These are phyloP conservation scores for Lignosus rhinocerotis DNA, from an alignment of 1,284 basidiomycete species.

Conservation along the genomic window DNA sequence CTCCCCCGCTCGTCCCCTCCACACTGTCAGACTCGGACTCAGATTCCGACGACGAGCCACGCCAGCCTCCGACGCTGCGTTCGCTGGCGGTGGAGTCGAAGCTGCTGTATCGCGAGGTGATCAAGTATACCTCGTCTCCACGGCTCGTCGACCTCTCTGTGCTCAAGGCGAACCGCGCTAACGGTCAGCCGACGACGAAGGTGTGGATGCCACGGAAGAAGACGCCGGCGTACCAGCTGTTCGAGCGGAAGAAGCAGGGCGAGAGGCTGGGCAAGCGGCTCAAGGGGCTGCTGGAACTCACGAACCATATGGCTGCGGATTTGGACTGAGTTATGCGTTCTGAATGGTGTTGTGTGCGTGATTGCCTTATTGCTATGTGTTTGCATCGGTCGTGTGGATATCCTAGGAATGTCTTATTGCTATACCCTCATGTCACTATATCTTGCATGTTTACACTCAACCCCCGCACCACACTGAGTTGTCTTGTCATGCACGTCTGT, in stretches of 20 bases:
- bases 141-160: slow-evolving; percentile 81
- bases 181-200: slow-evolving; percentile 40
- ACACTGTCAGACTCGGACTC: slow-evolving; percentile 63
- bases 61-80: slow-evolving; percentile 54
- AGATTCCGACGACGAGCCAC: slow-evolving; percentile 45
- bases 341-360: background rate
- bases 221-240: slow-evolving; percentile 77
- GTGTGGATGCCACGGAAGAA: slow-evolving; percentile 76
- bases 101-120: slow-evolving; percentile 79
- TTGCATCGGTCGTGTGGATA: slow-evolving; percentile 11
- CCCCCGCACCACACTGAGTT: background rate
- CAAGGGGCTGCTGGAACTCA: slow-evolving; percentile 65
- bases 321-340: slow-evolving; percentile 2
- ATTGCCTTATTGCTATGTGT: slow-evolving; percentile 8
- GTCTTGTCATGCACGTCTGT: background rate
- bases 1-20: slow-evolving; percentile 65
- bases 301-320: slow-evolving; percentile 34
- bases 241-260: slow-evolving; percentile 73
- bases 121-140: slow-evolving; percentile 77
- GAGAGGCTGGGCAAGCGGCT: slow-evolving; percentile 70
- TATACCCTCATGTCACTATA: slow-evolving; percentile 26
- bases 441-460: background rate
- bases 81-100: slow-evolving; percentile 80
- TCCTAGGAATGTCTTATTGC: slow-evolving; percentile 20
- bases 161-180: slow-evolving; percentile 50